Base-by-base conservation (phyloP, 2,329 filamentous ascomycete genomes). In the Xylariaceae sp. region DNA sequence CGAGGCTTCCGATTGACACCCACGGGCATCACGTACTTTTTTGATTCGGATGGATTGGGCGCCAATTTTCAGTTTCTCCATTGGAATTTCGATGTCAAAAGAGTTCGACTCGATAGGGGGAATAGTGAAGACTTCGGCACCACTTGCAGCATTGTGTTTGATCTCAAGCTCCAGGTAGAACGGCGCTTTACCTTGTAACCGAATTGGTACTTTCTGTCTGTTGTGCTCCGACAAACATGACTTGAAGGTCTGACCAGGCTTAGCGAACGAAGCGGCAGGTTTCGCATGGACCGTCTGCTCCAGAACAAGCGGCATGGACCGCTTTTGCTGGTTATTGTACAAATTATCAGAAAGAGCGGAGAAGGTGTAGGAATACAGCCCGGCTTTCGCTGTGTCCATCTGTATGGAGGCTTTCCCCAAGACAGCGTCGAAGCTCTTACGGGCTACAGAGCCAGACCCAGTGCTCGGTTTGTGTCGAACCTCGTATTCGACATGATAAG, bases 141-240 rank as follows among this genome's bases (percentile, higher is more conserved):
- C 82, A 9, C 81, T 79, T 19, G 82, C 86, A 40, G 87, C 85
- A 58, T 94, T 86, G 56, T 97, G 91, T 67, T 90, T 95, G 65
- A 98, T 88, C 57, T 91, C 89, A 18, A 97, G 77, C 61, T 97
- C 93, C 4, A 98, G 72, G 36, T 83, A 84, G 68, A 98, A 98
- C 0, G 93, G 93, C 6, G 91, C 81, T 13, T 84, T 73, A 30
- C 93, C 93, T 44, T 85, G 85, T 15, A 98, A 74, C 2, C 79
- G 83, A 44, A 98, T 85, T 0, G 91, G 90, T 41, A 98, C 95
- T 31, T 79, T 81, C 57, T 98, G 90, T 55, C 94, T 88, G 24
- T 81, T 80, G 38, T 85, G 78, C 55, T 95, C 88, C 36, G 89
- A 83, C 62, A 89, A 85, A 67, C 93, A 98, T 65, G 91, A 95